Evolutionary conservation across 2,329 filamentous ascomycete species (phyloP).

Genomic region (Aspergillus awamori): DNA sequence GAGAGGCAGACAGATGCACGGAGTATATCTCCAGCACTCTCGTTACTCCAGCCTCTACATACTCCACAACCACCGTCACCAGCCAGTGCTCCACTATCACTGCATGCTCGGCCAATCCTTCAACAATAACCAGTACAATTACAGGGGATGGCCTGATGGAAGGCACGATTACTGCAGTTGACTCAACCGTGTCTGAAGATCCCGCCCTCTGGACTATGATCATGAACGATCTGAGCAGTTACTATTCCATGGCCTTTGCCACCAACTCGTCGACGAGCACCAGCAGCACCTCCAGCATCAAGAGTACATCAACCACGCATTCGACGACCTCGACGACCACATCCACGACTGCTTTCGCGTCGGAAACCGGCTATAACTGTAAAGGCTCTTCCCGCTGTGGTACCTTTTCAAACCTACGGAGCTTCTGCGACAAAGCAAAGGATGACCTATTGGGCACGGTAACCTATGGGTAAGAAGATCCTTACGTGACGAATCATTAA

Average conservation of each 20-base stretch:
- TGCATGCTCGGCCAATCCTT: slow-evolving; percentile 16
- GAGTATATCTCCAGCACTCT: slow-evolving; percentile 15
- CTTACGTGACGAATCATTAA: too few relatives aligned
- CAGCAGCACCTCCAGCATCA: not conserved
- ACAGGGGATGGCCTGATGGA: slow-evolving; percentile 7
- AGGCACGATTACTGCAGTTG: slow-evolving; percentile 4
- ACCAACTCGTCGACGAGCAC: not conserved
- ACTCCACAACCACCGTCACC: slow-evolving; percentile 15
- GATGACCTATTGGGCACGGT: too few relatives aligned
- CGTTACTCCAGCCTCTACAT: slow-evolving; percentile 14
- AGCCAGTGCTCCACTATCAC: slow-evolving; percentile 20
- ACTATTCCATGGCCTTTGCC: not conserved
- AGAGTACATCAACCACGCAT: too few relatives aligned
- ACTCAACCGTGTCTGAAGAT: not conserved
- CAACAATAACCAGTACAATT: slow-evolving; percentile 17
- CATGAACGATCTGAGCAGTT: not conserved
- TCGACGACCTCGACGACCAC: too few relatives aligned
- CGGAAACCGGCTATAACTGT: too few relatives aligned
- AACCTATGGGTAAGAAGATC: too few relatives aligned
- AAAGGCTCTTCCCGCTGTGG: too few relatives aligned
- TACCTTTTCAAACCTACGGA: too few relatives aligned
- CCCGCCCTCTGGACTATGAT: not conserved
- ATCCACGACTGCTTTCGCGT: too few relatives aligned
- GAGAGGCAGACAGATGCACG: slow-evolving; percentile 20
- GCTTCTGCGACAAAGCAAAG: too few relatives aligned